These are phyloP conservation scores for Yarrowia phangngaensis DNA, from an alignment of 805 yeast genomes.

Conservation along the genomic window DNA sequence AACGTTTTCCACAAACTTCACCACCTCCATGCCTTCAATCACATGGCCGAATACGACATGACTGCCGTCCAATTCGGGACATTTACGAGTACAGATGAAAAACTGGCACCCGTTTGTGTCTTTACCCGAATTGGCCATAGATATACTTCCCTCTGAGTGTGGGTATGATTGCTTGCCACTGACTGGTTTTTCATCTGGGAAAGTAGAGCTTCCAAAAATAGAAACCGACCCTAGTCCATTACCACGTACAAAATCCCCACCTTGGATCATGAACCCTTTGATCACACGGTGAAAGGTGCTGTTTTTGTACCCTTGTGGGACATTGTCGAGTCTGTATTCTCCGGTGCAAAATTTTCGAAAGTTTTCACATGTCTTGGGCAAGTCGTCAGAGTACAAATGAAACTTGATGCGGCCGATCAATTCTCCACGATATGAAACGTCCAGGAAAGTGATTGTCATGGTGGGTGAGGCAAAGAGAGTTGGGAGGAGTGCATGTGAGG, in stretches of 20 bases:
- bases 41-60: constrained; percentile 52
- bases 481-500: too few species aligned
- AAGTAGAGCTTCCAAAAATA: constrained; percentile 44
- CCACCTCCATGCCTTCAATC: constrained; percentile 43
- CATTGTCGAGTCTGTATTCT: constrained; percentile 42
- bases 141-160: constrained; percentile 37
- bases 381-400: constrained; percentile 42
- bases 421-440: constrained; percentile 31
- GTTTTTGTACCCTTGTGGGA: constrained; percentile 47
- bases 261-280: constrained; percentile 47
- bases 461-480: too few species aligned
- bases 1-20: constrained; percentile 35
- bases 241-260: constrained; percentile 47
- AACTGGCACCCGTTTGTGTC: constrained; percentile 61
- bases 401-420: constrained; percentile 47
- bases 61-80: constrained; percentile 45
- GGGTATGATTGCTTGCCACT: constrained; percentile 2
- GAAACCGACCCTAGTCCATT: constrained; percentile 47
- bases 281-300: constrained; percentile 44
- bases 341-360: constrained; percentile 54
- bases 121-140: constrained; percentile 62
- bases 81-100: constrained; percentile 42
- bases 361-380: constrained; percentile 50
- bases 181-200: constrained; percentile 46
- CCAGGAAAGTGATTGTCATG: constrained; percentile 15